These are phyloP conservation scores for Vanilla planifolia DNA, from an alignment of 106 monocot genomes.

Conservation along the genomic window DNA sequence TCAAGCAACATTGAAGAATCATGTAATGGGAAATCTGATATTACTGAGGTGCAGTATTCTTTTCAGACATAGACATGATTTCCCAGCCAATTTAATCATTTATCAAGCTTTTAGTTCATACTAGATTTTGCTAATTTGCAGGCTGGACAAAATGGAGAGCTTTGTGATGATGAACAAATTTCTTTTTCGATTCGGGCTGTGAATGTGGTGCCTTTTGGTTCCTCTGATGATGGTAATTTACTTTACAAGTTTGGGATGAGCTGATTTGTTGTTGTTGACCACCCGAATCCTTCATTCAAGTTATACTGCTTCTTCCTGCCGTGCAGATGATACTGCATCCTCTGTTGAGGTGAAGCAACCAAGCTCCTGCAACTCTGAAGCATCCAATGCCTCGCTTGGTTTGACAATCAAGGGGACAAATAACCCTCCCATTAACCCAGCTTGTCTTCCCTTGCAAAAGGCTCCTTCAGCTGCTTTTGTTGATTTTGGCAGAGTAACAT, in stretches of 20 bases:
- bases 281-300: conserved; percentile 4
- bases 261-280: not conserved
- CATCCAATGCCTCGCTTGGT: not conserved
- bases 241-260: not conserved
- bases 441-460: not conserved
- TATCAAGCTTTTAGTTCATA: not conserved
- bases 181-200: not conserved
- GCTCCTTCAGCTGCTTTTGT: conserved; percentile 2
- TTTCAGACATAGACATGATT: not conserved
- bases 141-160: conserved; percentile 1
- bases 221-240: conserved; percentile 13
- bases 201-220: not conserved
- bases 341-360: not conserved
- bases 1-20: not conserved
- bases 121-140: not conserved
- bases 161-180: not conserved
- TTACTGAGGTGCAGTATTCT: conserved; percentile 2
- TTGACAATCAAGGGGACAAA: conserved; percentile 1
- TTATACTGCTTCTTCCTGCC: not conserved
- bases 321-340: conserved; percentile 1
- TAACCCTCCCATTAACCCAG: conserved; percentile 3
- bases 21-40: not conserved
- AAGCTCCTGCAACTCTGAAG: not conserved
- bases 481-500: conserved; percentile 4
- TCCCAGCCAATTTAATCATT: not conserved